phyloP scores from a whole-genome alignment of 192 early-diverging fungal genomes.

The Entomortierella chlamydospora region DNA sequence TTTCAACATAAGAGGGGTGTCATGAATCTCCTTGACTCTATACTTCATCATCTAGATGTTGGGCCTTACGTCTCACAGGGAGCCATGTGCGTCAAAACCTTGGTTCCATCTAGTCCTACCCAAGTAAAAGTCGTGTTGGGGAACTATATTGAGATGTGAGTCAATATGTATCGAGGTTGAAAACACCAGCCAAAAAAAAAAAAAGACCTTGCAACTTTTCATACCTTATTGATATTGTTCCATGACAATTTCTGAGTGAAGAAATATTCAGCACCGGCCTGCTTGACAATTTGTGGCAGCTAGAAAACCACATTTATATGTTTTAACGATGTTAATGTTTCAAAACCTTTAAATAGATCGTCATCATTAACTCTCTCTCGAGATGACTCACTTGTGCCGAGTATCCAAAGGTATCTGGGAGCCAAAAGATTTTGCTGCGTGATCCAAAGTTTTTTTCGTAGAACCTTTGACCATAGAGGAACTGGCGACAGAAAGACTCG shows the following conservation, averaged over 20 bases:
- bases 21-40: not conserved
- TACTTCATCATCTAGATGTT: not conserved
- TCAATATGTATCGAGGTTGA: slow-evolving; percentile 3
- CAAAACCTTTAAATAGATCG: too few species aligned
- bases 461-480: slow-evolving; percentile 92
- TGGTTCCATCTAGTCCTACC: slow-evolving; percentile 89
- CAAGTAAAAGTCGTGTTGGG: slow-evolving; percentile 97
- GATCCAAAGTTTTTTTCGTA: slow-evolving; percentile 83
- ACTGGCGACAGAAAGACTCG: slow-evolving; percentile 94
- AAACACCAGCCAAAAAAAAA: not conserved
- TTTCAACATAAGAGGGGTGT: not conserved
- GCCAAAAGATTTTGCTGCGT: slow-evolving; percentile 87
- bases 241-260: slow-evolving; percentile 99
- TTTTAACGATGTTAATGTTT: too few species aligned
- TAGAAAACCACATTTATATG: not conserved
- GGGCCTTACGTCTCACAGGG: slow-evolving; percentile 84
- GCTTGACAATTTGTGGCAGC: slow-evolving; percentile 91
- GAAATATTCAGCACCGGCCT: slow-evolving; percentile 89
- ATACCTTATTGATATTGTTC: slow-evolving; percentile 98
- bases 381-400: slow-evolving; percentile 68
- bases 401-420: slow-evolving; percentile 96
- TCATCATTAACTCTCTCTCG: not conserved
- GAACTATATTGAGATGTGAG: slow-evolving; percentile 62
- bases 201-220: too few species aligned
- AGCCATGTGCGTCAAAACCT: slow-evolving; percentile 89